phyloP scores from a whole-genome alignment of 345 rosid species.

The Ricinus communis region DNA sequence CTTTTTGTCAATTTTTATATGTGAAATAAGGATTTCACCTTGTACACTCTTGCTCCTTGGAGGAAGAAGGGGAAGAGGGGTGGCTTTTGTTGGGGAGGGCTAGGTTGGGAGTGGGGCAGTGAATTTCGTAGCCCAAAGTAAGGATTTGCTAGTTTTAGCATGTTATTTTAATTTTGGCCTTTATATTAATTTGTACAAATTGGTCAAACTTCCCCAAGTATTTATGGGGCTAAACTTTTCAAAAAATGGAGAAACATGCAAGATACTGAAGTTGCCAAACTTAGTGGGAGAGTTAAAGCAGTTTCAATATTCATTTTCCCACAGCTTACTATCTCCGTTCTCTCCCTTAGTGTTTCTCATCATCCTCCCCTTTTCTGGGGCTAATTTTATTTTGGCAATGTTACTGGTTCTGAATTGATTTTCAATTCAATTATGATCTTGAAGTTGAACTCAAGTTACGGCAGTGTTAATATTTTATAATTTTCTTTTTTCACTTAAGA shows the following conservation, averaged over 20 bases:
- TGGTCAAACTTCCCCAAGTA: neutral
- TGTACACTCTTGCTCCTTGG: neutral
- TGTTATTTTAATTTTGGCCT: neutral
- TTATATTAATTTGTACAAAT: constrained; percentile 14
- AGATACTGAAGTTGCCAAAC: constrained; percentile 5
- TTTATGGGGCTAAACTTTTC: neutral
- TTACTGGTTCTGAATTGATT: neutral
- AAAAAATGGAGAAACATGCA: constrained; percentile 8
- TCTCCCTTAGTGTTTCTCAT: no score
- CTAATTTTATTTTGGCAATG: neutral
- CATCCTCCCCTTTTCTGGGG: neutral
- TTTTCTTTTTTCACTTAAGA: no score
- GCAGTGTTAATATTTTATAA: no score
- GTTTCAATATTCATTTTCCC: neutral
- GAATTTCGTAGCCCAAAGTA: neutral
- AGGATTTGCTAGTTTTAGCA: neutral
- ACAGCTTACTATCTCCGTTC: neutral
- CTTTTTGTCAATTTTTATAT: neutral
- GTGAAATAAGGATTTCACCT: constrained; percentile 4
- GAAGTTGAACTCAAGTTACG: no score
- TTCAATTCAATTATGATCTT: neutral
- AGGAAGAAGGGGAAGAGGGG: neutral
- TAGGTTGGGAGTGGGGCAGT: constrained; percentile 2
- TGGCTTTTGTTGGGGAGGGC: neutral
- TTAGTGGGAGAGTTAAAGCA: neutral